phyloP scores from a whole-genome alignment of 495 filamentous ascomycete species.

The Penicillium nucicola region DNA sequence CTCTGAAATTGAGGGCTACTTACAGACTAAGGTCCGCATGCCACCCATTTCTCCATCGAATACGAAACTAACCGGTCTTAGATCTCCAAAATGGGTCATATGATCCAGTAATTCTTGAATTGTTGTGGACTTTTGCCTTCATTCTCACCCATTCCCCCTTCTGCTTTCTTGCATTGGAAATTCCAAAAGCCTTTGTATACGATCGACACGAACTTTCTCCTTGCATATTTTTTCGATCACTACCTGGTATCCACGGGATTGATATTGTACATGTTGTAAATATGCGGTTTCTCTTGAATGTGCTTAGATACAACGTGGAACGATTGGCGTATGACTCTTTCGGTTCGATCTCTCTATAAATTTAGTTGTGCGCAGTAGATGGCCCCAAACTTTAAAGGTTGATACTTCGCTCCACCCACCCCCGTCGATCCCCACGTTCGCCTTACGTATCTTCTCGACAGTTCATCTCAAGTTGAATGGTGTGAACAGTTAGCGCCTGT shows the following conservation, averaged over 20 bases:
- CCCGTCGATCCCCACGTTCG: constrained; percentile 2
- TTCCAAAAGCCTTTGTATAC: constrained; percentile 16
- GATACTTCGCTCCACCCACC: constrained; percentile 1
- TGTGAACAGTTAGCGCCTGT: constrained; percentile 24
- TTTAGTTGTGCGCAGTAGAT: not conserved
- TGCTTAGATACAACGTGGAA: not conserved
- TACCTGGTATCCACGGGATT: not conserved
- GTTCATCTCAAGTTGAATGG: constrained; percentile 25
- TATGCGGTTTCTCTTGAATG: not conserved
- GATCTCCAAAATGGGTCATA: constrained; percentile 73
- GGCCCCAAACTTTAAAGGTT: constrained; percentile 5
- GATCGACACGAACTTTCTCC: constrained; percentile 22
- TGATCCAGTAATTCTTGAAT: constrained; percentile 45
- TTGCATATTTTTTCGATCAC: constrained; percentile 17
- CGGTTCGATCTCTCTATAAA: no score
- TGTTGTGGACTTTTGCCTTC: constrained; percentile 4
- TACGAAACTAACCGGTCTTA: constrained; percentile 15
- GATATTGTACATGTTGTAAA: constrained; percentile 15
- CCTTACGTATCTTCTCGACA: not conserved
- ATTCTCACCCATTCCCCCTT: constrained; percentile 1
- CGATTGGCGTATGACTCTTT: no score
- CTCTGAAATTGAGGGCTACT: constrained; percentile 86
- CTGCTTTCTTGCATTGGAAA: constrained; percentile 8
- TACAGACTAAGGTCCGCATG: constrained; percentile 77
- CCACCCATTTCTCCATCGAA: not conserved